phyloP scores from a whole-genome alignment of 352 stramenopile species.

The Pythium brassicae region DNA sequence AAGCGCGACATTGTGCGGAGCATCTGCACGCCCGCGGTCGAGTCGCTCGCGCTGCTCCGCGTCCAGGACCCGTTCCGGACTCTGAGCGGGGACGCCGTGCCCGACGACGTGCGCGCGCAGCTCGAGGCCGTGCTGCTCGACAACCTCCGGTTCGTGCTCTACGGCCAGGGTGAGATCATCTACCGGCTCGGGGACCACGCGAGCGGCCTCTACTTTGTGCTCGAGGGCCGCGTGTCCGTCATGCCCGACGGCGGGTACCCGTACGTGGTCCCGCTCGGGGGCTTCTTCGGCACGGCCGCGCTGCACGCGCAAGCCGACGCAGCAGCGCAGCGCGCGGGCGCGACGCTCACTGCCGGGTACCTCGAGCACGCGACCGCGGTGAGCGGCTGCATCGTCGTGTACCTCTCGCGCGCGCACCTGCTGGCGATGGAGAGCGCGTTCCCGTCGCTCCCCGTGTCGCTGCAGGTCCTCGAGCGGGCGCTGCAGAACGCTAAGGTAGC shows the following conservation, averaged over 20 bases:
- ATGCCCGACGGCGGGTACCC: conserved; percentile 20
- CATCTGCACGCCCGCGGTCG: conserved; percentile 47
- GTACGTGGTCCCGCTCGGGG: conserved; percentile 30
- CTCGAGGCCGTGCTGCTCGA: conserved; percentile 48
- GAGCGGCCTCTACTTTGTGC: conserved; percentile 41
- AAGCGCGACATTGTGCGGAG: conserved; percentile 55
- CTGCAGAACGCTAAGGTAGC: conserved; percentile 24
- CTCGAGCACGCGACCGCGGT: conserved; percentile 36
- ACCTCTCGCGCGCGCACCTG: conserved; percentile 39
- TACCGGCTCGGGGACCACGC: conserved; percentile 50
- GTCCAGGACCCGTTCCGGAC: conserved; percentile 15
- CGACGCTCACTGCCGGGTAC: conserved; percentile 18
- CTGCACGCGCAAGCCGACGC: conserved; percentile 12
- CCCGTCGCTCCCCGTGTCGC: conserved; percentile 21
- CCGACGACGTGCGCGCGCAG: conserved; percentile 14
- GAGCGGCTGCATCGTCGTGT: conserved; percentile 54
- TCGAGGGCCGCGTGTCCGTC: conserved; percentile 38
- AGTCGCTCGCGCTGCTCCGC: conserved; percentile 31
- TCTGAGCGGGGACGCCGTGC: not conserved
- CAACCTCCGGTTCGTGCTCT: conserved; percentile 55
- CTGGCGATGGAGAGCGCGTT: conserved; percentile 28
- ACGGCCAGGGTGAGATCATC: conserved; percentile 56
- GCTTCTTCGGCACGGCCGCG: conserved; percentile 44
- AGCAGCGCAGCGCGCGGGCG: not conserved
- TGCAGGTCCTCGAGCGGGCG: conserved; percentile 27